A percentile compares a stretch with the other conserved stretches of the same genome.
Evolutionary conservation across 2,329 filamentous ascomycete species (phyloP).

Genomic region (Aspergillus luchuensis): DNA sequence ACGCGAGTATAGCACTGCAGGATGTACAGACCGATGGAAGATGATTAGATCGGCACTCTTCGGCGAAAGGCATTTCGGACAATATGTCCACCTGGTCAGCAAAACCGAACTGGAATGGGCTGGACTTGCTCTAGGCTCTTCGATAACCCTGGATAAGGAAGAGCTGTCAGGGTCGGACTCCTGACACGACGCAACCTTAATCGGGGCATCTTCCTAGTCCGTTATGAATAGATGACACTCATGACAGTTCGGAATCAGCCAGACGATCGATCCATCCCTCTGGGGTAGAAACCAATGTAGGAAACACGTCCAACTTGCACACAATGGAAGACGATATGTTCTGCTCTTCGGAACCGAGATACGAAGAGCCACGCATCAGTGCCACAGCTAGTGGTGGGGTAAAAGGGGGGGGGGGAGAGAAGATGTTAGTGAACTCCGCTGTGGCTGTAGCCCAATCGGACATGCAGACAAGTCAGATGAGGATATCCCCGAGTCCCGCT

Average conservation of each 20-base stretch:
- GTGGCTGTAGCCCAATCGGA: slow-evolving; percentile 1
- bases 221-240: background rate
- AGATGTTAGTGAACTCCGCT: background rate
- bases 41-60: slow-evolving; percentile 5
- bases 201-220: background rate
- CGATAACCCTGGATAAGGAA: background rate
- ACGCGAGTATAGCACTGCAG: background rate
- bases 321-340: background rate
- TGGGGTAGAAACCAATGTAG: no score
- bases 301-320: no score
- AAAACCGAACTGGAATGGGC: slow-evolving; percentile 4
- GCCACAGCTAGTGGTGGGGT: background rate
- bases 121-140: slow-evolving; percentile 9
- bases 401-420: background rate
- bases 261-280: background rate
- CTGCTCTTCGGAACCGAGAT: background rate
- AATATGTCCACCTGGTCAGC: background rate
- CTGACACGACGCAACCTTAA: background rate
- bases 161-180: background rate
- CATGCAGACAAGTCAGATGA: slow-evolving; percentile 1
- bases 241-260: background rate
- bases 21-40: background rate
- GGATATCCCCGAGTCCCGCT: background rate
- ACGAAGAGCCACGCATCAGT: background rate
- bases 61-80: background rate